phyloP scores from a whole-genome alignment of 2,329 filamentous ascomycete species.

The Paecilomyces sp. region DNA sequence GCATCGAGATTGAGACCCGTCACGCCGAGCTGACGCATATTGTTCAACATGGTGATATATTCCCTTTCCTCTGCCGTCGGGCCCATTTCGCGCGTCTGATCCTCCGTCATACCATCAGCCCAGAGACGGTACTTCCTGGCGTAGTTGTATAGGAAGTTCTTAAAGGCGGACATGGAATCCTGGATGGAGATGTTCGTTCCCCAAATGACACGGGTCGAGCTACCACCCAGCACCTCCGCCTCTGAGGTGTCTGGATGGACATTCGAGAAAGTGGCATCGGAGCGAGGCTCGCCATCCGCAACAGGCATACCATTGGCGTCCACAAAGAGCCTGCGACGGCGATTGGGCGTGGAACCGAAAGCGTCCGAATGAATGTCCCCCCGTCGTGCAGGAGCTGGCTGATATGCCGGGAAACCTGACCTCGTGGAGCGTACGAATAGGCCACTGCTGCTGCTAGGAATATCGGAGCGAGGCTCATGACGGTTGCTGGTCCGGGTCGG shows the following conservation, averaged over 20 bases:
- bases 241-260: constrained; percentile 81
- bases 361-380: constrained; percentile 84
- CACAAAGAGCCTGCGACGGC: constrained; percentile 55
- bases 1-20: constrained; percentile 82
- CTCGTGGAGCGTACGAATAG: constrained; percentile 68
- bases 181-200: constrained; percentile 93
- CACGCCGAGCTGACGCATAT: constrained; percentile 82
- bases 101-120: constrained; percentile 72
- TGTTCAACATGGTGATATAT: constrained; percentile 77
- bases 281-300: constrained; percentile 40
- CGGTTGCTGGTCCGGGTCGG: constrained; percentile 55
- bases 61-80: constrained; percentile 69
- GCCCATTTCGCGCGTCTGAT: constrained; percentile 60
- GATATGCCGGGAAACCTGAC: constrained; percentile 44
- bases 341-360: constrained; percentile 45
- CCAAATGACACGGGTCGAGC: constrained; percentile 81
- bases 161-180: constrained; percentile 80
- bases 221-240: constrained; percentile 77
- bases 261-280: constrained; percentile 61
- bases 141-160: constrained; percentile 88
- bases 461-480: constrained; percentile 58
- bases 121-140: constrained; percentile 92
- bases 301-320: constrained; percentile 58
- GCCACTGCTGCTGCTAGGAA: constrained; percentile 76
- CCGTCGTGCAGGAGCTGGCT: constrained; percentile 56